Evolutionary conservation across 2,329 filamentous ascomycete genomes (phyloP).

Genomic region (Sporothrix globosa): DNA sequence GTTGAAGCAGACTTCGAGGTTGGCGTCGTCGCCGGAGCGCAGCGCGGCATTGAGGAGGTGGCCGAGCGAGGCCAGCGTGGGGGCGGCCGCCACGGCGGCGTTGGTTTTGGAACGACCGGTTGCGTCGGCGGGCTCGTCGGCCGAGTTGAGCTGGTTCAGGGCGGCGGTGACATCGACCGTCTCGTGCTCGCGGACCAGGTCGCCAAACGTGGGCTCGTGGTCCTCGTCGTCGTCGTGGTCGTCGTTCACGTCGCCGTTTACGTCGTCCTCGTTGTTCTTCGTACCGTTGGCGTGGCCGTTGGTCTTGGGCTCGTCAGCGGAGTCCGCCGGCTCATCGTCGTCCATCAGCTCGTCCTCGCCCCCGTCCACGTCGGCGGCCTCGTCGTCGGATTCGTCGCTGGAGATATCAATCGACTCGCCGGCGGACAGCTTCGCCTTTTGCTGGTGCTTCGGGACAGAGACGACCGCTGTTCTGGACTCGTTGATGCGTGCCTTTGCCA

Average conservation of each 20-base stretch:
- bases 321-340: constrained; percentile 4
- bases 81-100: background rate
- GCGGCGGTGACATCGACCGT: constrained; percentile 75
- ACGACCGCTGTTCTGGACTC: constrained; percentile 62
- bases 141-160: constrained; percentile 45
- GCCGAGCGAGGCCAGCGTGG: constrained; percentile 64
- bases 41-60: constrained; percentile 94
- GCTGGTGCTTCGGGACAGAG: constrained; percentile 39
- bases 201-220: constrained; percentile 69
- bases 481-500: constrained; percentile 57
- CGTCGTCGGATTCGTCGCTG: constrained; percentile 49
- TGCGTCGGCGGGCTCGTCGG: background rate
- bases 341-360: constrained; percentile 38
- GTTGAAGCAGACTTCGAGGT: constrained; percentile 90
- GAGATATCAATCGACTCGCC: constrained; percentile 60
- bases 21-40: constrained; percentile 83
- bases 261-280: background rate
- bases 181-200: constrained; percentile 74
- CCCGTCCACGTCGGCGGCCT: constrained; percentile 37
- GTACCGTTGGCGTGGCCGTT: constrained; percentile 2
- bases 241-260: constrained; percentile 17
- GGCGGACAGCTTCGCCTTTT: constrained; percentile 40
- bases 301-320: background rate
- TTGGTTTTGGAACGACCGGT: constrained; percentile 39
- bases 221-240: constrained; percentile 45